Conservation (phyloP, 805 yeast species). For the Kuraishia piskuri region DNA sequence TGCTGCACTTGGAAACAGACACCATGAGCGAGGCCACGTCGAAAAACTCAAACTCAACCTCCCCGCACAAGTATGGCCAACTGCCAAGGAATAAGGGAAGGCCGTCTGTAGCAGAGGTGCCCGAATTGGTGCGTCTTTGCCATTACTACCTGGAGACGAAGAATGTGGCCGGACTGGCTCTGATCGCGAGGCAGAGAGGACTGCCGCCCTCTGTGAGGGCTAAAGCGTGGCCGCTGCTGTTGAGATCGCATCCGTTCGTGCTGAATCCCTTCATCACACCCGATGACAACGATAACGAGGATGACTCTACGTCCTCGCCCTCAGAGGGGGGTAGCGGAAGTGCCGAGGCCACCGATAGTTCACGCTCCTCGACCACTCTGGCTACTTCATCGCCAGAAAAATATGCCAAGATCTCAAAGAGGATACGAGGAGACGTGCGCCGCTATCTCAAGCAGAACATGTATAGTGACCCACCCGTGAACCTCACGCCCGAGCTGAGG, state of each 20-base stretch:
- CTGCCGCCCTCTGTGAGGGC: conserved; percentile 76
- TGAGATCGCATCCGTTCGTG: conserved; percentile 82
- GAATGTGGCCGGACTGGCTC: conserved; percentile 70
- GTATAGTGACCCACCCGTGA: conserved; percentile 6
- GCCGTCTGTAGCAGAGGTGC: conserved; percentile 35
- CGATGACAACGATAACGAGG: conserved; percentile 35
- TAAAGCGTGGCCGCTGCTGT: conserved; percentile 75
- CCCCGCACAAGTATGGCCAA: background rate
- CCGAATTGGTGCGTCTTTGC: conserved; percentile 46
- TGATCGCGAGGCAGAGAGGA: conserved; percentile 75
- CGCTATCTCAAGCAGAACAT: background rate
- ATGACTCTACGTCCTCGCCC: conserved; percentile 10
- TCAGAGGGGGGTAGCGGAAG: conserved; percentile 1
- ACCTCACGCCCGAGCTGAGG: conserved; percentile 18
- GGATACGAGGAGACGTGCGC: conserved; percentile 2
- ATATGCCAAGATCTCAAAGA: background rate
- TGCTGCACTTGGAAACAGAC: background rate
- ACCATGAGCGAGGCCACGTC: background rate
- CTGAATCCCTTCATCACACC: conserved; percentile 64
- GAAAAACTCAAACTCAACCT: background rate
- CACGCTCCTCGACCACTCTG: background rate
- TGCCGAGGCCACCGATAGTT: conserved; percentile 1
- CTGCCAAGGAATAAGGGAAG: conserved; percentile 20
- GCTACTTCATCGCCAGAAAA: background rate
- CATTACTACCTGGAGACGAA: conserved; percentile 44